phyloP scores from a whole-genome alignment of 2,329 filamentous ascomycete genomes.

The Arthrobotrys megalospora region DNA sequence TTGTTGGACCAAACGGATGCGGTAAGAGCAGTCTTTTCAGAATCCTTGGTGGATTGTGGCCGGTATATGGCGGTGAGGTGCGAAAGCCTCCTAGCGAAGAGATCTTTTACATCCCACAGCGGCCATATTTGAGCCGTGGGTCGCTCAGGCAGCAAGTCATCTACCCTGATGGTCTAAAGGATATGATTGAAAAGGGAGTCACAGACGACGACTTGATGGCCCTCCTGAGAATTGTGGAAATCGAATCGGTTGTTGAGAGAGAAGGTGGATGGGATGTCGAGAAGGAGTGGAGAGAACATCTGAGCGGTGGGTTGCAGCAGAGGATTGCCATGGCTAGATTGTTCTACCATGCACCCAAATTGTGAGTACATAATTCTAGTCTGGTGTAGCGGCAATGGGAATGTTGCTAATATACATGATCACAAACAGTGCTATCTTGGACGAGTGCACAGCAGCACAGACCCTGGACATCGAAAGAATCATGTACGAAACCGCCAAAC shows the following conservation, averaged over 20 bases:
- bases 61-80: slow-evolving; percentile 94
- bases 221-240: slow-evolving; percentile 84
- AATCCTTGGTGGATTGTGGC: slow-evolving; percentile 96
- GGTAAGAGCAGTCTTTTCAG: slow-evolving; percentile 97
- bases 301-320: slow-evolving; percentile 93
- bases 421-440: slow-evolving; percentile 81
- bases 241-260: slow-evolving; percentile 84
- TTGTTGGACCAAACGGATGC: slow-evolving; percentile 96
- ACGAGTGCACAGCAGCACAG: slow-evolving; percentile 96
- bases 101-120: slow-evolving; percentile 98
- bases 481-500: slow-evolving; percentile 98
- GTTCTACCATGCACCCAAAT: slow-evolving; percentile 65
- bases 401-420: slow-evolving; percentile 19
- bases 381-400: background rate
- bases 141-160: slow-evolving; percentile 97
- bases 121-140: slow-evolving; percentile 91
- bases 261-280: slow-evolving; percentile 92
- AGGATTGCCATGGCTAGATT: slow-evolving; percentile 91
- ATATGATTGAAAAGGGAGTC: slow-evolving; percentile 87
- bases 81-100: slow-evolving; percentile 90
- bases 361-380: slow-evolving; percentile 50
- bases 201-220: slow-evolving; percentile 84
- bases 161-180: slow-evolving; percentile 89
- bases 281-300: slow-evolving; percentile 95
- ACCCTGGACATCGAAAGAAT: slow-evolving; percentile 93